A percentile compares a stretch with the other conserved stretches of the same genome.
Evolutionary conservation across 2,329 filamentous ascomycete species (phyloP).

Genomic region (Calonectria pseudoreteaudii): DNA sequence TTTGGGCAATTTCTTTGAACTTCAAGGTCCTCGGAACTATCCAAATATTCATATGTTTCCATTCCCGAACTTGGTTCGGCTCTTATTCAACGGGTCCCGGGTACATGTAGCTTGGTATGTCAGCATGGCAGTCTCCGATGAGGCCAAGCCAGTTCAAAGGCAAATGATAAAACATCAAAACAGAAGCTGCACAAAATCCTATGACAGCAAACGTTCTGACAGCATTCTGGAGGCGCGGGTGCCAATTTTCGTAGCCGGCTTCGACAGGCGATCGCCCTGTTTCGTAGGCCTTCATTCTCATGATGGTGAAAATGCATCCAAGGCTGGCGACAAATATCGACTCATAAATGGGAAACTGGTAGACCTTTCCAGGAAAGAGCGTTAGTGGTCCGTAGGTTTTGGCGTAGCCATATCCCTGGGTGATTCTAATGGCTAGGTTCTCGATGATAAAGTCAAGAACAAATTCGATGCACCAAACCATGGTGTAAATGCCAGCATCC

Average conservation of each 20-base stretch:
- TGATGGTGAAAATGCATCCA: constrained; percentile 1
- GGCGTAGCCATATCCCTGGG: constrained; percentile 8
- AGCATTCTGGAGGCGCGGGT: background rate
- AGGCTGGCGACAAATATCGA: constrained; percentile 5
- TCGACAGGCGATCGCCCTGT: constrained; percentile 10
- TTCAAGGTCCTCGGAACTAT: no score
- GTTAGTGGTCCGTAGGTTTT: constrained; percentile 14
- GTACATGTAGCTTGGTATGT: constrained; percentile 15
- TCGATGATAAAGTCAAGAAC: constrained; percentile 11
- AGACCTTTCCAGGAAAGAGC: background rate
- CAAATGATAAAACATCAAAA: constrained; percentile 6
- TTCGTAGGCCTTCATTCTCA: constrained; percentile 9
- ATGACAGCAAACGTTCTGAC: constrained; percentile 11
- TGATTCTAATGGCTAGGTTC: constrained; percentile 11
- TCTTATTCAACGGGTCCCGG: constrained; percentile 1
- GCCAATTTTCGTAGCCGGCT: constrained; percentile 9
- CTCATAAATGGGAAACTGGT: constrained; percentile 13
- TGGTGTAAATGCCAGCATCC: constrained; percentile 4
- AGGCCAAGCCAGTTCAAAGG: constrained; percentile 8
- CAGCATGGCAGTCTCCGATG: constrained; percentile 2
- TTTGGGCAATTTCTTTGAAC: no score
- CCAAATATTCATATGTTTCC: background rate
- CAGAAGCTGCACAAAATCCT: constrained; percentile 1
- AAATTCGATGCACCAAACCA: constrained; percentile 15
- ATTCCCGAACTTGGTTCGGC: background rate